Percentiles rank a stretch among this genome's conserved stretches.
These are phyloP conservation scores for Teratosphaeria pseudoeucalypti DNA, from an alignment of 2,329 filamentous ascomycete genomes.

Conservation along the genomic window DNA sequence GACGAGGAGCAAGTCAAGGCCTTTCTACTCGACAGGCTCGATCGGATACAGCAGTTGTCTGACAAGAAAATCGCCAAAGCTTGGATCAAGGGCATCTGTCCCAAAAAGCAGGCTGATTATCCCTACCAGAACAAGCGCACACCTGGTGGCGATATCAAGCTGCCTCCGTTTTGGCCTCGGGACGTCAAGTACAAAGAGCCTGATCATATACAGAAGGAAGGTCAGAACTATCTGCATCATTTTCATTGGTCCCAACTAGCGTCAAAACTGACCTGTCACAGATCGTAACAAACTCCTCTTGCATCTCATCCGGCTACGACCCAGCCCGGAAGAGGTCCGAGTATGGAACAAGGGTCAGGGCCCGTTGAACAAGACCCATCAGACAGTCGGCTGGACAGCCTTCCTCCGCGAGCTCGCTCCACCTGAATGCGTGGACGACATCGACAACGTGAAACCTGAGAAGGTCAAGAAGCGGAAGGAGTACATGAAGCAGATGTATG, in stretches of 20 bases:
- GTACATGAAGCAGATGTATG: constrained; percentile 10
- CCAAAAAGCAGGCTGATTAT: constrained; percentile 65
- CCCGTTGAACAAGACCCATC: constrained; percentile 15
- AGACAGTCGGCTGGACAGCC: constrained; percentile 18
- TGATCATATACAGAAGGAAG: constrained; percentile 59
- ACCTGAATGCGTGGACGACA: constrained; percentile 4
- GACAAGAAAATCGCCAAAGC: constrained; percentile 65
- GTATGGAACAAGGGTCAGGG: constrained; percentile 17
- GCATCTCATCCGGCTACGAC: constrained; percentile 22
- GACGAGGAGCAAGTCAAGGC: constrained; percentile 29
- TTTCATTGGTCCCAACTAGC: not conserved
- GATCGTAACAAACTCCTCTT: constrained; percentile 21
- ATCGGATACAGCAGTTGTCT: constrained; percentile 57
- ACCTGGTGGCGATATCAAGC: constrained; percentile 22
- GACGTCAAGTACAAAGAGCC: constrained; percentile 53
- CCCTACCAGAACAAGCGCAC: constrained; percentile 55
- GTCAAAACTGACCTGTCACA: constrained; percentile 8
- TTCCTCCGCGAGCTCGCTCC: constrained; percentile 20
- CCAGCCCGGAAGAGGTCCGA: constrained; percentile 16
- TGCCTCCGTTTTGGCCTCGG: constrained; percentile 28
- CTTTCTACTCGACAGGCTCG: constrained; percentile 53
- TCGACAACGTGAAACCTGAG: constrained; percentile 16
- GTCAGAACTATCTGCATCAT: constrained; percentile 30
- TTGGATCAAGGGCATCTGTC: constrained; percentile 65
- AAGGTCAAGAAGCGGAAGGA: constrained; percentile 6